Percentiles rank a stretch among this genome's conserved stretches.
phyloP scores from a whole-genome alignment of 208 protist genomes.

The Angomonas deanei region DNA sequence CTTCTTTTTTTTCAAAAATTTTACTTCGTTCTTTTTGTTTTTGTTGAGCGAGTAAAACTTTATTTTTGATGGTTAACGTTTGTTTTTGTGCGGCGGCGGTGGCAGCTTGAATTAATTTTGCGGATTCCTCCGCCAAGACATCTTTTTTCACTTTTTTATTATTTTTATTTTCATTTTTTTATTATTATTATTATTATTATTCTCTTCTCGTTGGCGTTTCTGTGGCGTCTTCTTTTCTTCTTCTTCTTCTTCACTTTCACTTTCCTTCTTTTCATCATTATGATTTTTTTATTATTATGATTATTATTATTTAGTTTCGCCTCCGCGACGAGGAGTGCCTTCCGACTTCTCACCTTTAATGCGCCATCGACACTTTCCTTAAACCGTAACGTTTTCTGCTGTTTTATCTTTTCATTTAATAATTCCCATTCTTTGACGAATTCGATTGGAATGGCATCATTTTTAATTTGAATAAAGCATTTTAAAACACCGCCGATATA shows the following conservation, averaged over 20 bases:
- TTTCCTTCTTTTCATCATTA: slow-evolving; percentile 3
- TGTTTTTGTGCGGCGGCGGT: slow-evolving; percentile 42
- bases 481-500: background rate
- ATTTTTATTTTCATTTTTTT: slow-evolving; percentile 8
- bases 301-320: slow-evolving; percentile 9
- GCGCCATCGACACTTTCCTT: slow-evolving; percentile 60
- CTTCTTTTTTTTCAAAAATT: slow-evolving; percentile 26
- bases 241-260: slow-evolving; percentile 9
- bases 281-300: slow-evolving; percentile 21
- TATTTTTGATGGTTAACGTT: slow-evolving; percentile 39
- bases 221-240: slow-evolving; percentile 5
- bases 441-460: background rate
- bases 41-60: slow-evolving; percentile 44
- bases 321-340: slow-evolving; percentile 36
- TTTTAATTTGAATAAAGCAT: background rate
- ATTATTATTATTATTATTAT: background rate
- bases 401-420: slow-evolving; percentile 7
- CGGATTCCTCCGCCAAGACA: slow-evolving; percentile 48
- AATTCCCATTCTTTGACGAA: slow-evolving; percentile 2
- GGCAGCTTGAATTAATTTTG: slow-evolving; percentile 45
- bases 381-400: slow-evolving; percentile 73
- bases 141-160: slow-evolving; percentile 8
- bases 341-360: slow-evolving; percentile 66
- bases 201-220: background rate
- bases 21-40: slow-evolving; percentile 52